These are phyloP conservation scores for Fusarium sp. DNA, from an alignment of 2,329 filamentous ascomycete genomes.

Conservation along the genomic window DNA sequence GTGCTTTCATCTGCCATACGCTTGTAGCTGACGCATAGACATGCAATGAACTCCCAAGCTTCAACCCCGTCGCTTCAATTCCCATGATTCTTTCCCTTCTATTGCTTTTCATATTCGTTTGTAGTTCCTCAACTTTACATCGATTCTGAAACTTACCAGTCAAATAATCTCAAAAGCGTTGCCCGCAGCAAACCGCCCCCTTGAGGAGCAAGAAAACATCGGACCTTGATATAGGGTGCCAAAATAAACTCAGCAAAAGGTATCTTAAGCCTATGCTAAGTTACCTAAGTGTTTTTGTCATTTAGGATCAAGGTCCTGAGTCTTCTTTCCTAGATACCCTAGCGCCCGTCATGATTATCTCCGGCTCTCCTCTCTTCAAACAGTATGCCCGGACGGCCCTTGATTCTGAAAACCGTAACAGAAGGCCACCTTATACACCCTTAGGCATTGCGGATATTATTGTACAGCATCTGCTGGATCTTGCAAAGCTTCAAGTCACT, in stretches of 20 bases:
- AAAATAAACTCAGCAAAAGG: too few species aligned
- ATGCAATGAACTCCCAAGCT: neutral
- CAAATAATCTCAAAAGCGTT: neutral
- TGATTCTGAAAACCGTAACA: neutral
- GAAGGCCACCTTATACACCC: constrained; percentile 5
- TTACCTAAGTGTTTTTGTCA: too few species aligned
- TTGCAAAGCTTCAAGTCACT: constrained; percentile 44
- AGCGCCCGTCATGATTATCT: constrained; percentile 35
- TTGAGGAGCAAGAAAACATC: too few species aligned
- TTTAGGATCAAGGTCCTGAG: too few species aligned
- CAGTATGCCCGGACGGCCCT: constrained; percentile 38
- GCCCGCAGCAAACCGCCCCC: neutral
- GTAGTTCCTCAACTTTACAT: neutral
- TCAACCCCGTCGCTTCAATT: neutral
- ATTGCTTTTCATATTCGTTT: neutral
- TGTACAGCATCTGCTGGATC: constrained; percentile 44
- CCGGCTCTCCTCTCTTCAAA: constrained; percentile 43
- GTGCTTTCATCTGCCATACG: constrained; percentile 13
- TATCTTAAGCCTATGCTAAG: too few species aligned
- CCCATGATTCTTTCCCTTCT: neutral
- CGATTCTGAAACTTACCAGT: neutral
- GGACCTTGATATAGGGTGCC: too few species aligned
- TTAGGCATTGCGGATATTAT: constrained; percentile 42
- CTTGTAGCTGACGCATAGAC: constrained; percentile 1
- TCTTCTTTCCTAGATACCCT: too few species aligned